Percentiles rank a stretch among this genome's conserved stretches.
Evolutionary conservation across 495 filamentous ascomycete genomes (phyloP).

Genomic region (Xylaria telfairii): DNA sequence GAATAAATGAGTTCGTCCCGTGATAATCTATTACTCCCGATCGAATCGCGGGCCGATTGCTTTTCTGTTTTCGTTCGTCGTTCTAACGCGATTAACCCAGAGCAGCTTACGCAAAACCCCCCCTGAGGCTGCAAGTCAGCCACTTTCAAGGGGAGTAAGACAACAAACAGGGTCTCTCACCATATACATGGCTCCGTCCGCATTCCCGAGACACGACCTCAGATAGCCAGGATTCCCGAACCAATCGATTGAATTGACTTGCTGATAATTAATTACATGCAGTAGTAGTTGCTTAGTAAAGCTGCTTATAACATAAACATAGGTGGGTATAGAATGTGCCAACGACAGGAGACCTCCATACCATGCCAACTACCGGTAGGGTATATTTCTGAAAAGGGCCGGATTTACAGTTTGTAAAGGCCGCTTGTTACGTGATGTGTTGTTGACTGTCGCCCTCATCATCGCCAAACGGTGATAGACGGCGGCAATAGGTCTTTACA

Average conservation of each 20-base stretch:
- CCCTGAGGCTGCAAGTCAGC: not conserved
- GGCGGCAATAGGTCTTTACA: too few relatives aligned
- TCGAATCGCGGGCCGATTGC: not conserved
- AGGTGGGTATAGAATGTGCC: not conserved
- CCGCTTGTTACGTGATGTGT: not conserved
- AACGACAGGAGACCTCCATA: not conserved
- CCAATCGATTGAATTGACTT: not conserved
- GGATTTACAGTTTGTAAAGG: not conserved
- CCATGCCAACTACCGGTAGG: not conserved
- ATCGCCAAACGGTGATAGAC: not conserved
- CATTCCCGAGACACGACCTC: too few relatives aligned
- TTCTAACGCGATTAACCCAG: not conserved
- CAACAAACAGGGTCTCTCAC: too few relatives aligned
- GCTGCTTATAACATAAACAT: not conserved
- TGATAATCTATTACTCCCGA: not conserved
- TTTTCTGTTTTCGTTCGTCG: not conserved
- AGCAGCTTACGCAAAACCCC: not conserved
- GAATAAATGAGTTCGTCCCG: not conserved
- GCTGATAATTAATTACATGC: not conserved
- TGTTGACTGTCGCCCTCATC: not conserved
- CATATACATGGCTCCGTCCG: not conserved
- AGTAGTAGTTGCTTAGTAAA: not conserved
- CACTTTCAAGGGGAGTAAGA: not conserved
- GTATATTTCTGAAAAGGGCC: not conserved
- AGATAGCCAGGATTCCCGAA: not conserved